A percentile compares a stretch with the other conserved stretches of the same genome.
These are phyloP conservation scores for Sophora flavescens DNA, from an alignment of 306 rosid genomes.

Conservation along the genomic window DNA sequence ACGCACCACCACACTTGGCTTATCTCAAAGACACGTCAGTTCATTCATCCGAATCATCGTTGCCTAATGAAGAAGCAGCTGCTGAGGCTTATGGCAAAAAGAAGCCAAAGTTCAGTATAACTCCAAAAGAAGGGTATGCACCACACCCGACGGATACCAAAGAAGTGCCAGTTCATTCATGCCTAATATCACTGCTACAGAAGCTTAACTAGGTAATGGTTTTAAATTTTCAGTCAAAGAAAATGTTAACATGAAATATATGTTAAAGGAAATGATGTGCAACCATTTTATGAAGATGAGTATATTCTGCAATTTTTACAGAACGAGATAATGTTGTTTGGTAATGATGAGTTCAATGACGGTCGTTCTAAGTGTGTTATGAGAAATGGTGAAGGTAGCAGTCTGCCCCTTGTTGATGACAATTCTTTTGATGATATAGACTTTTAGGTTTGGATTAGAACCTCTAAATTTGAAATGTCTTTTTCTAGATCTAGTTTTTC, in stretches of 20 bases:
- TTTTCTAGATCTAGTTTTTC: conserved; percentile 35
- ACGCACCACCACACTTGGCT: too few species aligned
- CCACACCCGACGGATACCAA: too few species aligned
- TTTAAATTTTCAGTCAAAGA: conserved; percentile 13
- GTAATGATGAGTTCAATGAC: conserved; percentile 15
- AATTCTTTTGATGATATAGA: conserved; percentile 42
- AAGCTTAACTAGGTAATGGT: conserved; percentile 21
- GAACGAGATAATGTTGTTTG: not conserved
- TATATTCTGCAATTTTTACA: conserved; percentile 26
- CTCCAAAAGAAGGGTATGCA: too few species aligned
- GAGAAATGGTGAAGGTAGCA: conserved; percentile 30
- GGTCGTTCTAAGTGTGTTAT: not conserved
- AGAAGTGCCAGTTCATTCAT: too few species aligned
- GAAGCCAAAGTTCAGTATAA: too few species aligned
- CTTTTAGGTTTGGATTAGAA: conserved; percentile 63
- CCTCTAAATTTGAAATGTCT: conserved; percentile 40
- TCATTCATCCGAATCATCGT: conserved; percentile 59
- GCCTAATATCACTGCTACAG: conserved; percentile 40
- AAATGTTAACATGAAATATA: conserved; percentile 12
- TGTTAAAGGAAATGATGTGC: not conserved
- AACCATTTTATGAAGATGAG: conserved; percentile 19
- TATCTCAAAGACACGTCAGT: not conserved
- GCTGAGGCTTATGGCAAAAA: too few species aligned
- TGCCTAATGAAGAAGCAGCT: conserved; percentile 29
- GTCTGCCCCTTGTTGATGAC: conserved; percentile 53